These are phyloP conservation scores for Coemansia sp. DNA, from an alignment of 192 early-diverging fungal species.

Conservation along the genomic window DNA sequence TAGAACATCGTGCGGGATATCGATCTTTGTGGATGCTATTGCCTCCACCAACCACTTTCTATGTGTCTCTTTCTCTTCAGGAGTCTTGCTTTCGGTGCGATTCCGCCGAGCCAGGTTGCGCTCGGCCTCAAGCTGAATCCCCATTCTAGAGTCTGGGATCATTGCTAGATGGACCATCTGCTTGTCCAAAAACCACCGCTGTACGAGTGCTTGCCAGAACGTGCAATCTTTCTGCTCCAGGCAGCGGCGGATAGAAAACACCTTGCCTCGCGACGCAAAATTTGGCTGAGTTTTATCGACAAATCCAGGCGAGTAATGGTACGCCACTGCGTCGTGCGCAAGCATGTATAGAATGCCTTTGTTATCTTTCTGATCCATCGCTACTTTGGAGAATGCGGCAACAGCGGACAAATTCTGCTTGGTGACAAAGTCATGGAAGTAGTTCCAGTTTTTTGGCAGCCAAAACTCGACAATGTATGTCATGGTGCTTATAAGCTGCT, in stretches of 20 bases:
- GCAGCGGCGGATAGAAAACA: constrained; percentile 54
- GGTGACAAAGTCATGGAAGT: constrained; percentile 40
- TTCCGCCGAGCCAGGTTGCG: constrained; percentile 45
- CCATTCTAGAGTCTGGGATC: constrained; percentile 42
- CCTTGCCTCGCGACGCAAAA: constrained; percentile 57
- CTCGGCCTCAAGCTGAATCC: constrained; percentile 50
- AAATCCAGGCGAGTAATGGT: constrained; percentile 36
- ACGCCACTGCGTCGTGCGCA: constrained; percentile 56
- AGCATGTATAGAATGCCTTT: constrained; percentile 38
- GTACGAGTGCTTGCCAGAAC: constrained; percentile 41
- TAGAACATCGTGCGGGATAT: constrained; percentile 61
- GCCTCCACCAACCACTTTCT: constrained; percentile 48
- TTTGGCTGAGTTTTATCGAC: constrained; percentile 27
- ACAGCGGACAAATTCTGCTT: constrained; percentile 57
- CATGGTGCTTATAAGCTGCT: constrained; percentile 43
- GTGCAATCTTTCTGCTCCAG: constrained; percentile 26
- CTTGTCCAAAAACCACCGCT: constrained; percentile 42
- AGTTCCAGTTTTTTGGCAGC: constrained; percentile 34
- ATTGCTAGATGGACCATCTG: constrained; percentile 41
- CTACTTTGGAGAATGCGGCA: constrained; percentile 62
- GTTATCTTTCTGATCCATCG: constrained; percentile 34
- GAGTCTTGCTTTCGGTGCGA: constrained; percentile 31
- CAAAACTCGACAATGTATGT: constrained; percentile 43
- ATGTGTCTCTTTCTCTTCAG: constrained; percentile 20
- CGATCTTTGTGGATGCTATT: constrained; percentile 32